These are phyloP conservation scores for Suillus spraguei DNA, from an alignment of 768 basidiomycete genomes.

Conservation along the genomic window DNA sequence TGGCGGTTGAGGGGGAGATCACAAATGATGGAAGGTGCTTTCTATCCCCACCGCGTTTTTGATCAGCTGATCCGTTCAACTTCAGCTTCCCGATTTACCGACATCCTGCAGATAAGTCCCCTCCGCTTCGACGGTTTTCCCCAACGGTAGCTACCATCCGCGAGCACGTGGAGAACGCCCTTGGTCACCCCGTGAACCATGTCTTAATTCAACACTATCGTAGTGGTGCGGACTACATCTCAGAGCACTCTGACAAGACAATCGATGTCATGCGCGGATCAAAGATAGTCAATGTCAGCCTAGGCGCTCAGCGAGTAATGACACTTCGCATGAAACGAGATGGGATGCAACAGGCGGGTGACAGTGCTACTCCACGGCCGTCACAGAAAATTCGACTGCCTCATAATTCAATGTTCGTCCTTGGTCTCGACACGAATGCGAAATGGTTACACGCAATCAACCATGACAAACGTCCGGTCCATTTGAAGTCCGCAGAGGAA, in stretches of 20 bases:
- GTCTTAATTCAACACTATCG: conserved; percentile 85
- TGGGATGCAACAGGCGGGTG: conserved; percentile 22
- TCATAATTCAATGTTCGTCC: conserved; percentile 82
- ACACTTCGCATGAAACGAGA: conserved; percentile 70
- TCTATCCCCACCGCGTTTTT: conserved; percentile 15
- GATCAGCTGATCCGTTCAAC: background rate
- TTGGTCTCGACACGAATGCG: conserved; percentile 73
- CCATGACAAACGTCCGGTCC: conserved; percentile 67
- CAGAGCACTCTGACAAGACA: conserved; percentile 87
- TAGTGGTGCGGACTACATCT: conserved; percentile 78
- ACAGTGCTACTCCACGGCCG: conserved; percentile 34
- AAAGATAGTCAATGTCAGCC: conserved; percentile 77
- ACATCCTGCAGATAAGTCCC: conserved; percentile 80
- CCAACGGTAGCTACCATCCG: conserved; percentile 69
- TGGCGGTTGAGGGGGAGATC: conserved; percentile 64
- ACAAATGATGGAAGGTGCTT: conserved; percentile 49
- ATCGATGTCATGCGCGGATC: conserved; percentile 77
- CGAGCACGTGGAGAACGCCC: conserved; percentile 56
- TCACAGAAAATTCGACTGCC: conserved; percentile 73
- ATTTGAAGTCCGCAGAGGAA: conserved; percentile 58
- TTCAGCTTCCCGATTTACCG: conserved; percentile 76
- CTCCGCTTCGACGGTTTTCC: conserved; percentile 66
- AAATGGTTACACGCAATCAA: conserved; percentile 79
- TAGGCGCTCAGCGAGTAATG: conserved; percentile 80
- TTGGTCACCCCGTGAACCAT: conserved; percentile 75